Evolutionary conservation across 2,329 filamentous ascomycete genomes (phyloP), one percentile per base, ranked within the genome.

Genomic region (Penicillium corylophilum): DNA sequence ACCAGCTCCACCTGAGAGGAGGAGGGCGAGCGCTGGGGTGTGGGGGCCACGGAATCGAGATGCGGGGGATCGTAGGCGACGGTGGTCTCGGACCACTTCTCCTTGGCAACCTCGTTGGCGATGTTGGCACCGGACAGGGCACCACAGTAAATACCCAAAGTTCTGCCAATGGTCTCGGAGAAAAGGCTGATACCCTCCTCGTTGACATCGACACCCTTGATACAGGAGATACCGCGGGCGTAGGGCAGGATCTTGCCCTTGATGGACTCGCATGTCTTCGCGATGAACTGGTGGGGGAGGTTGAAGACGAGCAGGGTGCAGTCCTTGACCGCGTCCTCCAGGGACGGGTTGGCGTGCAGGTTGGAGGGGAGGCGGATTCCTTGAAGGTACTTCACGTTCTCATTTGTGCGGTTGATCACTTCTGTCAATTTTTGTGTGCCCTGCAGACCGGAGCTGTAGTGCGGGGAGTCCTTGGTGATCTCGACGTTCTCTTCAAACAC

Each of bases 371-470:
- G 83, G 28, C 81, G 77, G 68, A 99, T 89, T 64, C 85, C 85
- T n/a, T 93, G 90, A 9, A 99, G 87, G 77, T 99, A 99, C 76
- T 97, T 99, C 77, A 96, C 82, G 74, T 99, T 99, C 78, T 99
- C 94, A 77, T 97, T 92, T 66, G 88, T 77, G 40, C 81, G 82
- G 79, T 99, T 99, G 83, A 99, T 96, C 63, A 99, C 75, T 46
- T 84, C 74, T 7, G 94, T 96, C 71, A 99, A 86, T 77, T 96
- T 96, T 72, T 94, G 89, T 3, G 87, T 83, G 57, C 84, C 79
- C 57, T 83, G 81, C 66, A 82, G 81, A 89, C 51, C 96, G 42
- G 79, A 73, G 64, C 88, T 80, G 79, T 90, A 91, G 75, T 90
- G 82, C 61, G 83, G 84, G 44, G 89, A 93, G 57, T 82, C 80